phyloP scores from a whole-genome alignment of 2,329 filamentous ascomycete genomes.

The Monilinia laxa region DNA sequence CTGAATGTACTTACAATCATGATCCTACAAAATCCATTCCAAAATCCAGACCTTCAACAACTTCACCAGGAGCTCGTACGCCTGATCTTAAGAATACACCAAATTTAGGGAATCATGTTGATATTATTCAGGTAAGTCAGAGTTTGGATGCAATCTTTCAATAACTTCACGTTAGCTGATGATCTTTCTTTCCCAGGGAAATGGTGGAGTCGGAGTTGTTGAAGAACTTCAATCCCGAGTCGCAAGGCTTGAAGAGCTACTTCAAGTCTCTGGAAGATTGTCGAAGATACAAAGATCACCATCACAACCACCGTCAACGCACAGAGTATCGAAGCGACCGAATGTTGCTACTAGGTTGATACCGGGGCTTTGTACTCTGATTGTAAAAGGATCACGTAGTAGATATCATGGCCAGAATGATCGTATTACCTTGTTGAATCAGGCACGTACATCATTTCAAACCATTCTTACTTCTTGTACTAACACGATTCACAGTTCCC shows the following conservation, averaged over 20 bases:
- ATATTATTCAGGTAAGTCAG: neutral
- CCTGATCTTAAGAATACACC: neutral
- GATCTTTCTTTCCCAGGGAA: neutral
- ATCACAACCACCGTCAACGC: slow-evolving; percentile 1
- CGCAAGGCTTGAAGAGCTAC: slow-evolving; percentile 20
- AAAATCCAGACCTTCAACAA: slow-evolving; percentile 12
- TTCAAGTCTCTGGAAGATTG: slow-evolving; percentile 15
- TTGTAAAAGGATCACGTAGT: slow-evolving; percentile 17
- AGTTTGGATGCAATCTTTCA: neutral
- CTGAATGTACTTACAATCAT: slow-evolving; percentile 26
- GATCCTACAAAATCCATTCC: slow-evolving; percentile 1
- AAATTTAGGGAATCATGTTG: neutral
- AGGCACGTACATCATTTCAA: neutral
- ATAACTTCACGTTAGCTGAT: neutral
- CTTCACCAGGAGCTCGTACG: slow-evolving; percentile 7
- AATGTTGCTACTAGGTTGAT: slow-evolving; percentile 1
- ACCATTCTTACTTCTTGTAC: neutral
- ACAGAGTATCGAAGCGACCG: neutral
- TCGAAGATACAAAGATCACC: neutral
- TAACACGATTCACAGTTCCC: slow-evolving; percentile 14
- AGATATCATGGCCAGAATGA: slow-evolving; percentile 25
- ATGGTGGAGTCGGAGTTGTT: slow-evolving; percentile 9
- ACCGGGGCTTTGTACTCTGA: slow-evolving; percentile 11
- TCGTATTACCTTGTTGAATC: slow-evolving; percentile 18
- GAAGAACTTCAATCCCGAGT: slow-evolving; percentile 22